These are phyloP conservation scores for Mucor plumbeus DNA, from an alignment of 371 early-diverging fungal genomes.

Conservation along the genomic window DNA sequence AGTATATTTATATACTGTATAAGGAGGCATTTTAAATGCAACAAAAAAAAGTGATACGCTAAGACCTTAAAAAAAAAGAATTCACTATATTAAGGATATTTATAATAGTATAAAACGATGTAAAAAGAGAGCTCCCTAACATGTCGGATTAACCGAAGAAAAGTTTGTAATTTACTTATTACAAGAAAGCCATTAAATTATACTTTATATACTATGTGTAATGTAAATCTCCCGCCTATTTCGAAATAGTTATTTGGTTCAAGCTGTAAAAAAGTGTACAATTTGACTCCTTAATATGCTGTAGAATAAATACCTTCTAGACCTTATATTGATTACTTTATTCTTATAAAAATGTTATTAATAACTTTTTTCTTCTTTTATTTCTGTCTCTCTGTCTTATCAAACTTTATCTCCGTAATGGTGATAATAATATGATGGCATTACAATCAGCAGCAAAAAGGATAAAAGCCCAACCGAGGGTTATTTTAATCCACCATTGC, in stretches of 20 bases:
- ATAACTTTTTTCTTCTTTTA: too few species aligned
- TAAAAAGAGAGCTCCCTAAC: not conserved
- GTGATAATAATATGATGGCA: not conserved
- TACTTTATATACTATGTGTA: not conserved
- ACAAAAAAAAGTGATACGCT: slow-evolving; percentile 1
- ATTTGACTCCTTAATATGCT: not conserved
- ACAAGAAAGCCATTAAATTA: too few species aligned
- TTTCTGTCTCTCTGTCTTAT: not conserved
- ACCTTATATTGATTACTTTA: not conserved
- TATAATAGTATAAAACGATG: not conserved
- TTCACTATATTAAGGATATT: slow-evolving; percentile 3
- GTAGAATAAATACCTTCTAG: not conserved
- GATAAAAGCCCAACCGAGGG: slow-evolving; percentile 8
- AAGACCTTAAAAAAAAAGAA: slow-evolving; percentile 1
- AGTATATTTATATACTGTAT: too few species aligned
- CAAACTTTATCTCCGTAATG: slow-evolving; percentile 1
- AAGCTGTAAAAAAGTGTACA: too few species aligned
- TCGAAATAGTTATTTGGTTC: not conserved
- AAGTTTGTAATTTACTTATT: too few species aligned
- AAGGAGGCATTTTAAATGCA: not conserved
- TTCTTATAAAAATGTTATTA: too few species aligned
- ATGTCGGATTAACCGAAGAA: not conserved
- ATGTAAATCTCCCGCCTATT: not conserved
- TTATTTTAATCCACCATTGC: not conserved
- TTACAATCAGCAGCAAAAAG: not conserved